Percentiles rank a stretch among this genome's conserved stretches.
Conservation (phyloP, 2,329 filamentous ascomycete species). For the Sordariomycetes sp. region DNA sequence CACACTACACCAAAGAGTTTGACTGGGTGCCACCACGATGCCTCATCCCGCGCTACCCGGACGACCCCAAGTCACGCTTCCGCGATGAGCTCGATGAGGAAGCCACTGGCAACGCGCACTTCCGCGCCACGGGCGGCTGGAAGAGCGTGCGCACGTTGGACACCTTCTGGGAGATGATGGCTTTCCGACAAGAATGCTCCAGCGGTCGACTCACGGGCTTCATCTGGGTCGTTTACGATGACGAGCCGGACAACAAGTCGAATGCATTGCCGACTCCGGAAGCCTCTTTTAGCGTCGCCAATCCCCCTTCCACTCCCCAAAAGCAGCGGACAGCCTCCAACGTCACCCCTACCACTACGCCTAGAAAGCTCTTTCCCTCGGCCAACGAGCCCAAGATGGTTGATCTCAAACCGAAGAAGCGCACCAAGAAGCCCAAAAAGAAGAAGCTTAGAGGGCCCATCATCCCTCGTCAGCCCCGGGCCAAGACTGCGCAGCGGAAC, state of each 20-base stretch:
- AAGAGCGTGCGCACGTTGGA: constrained; percentile 73
- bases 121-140: constrained; percentile 61
- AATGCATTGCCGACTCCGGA: constrained; percentile 14
- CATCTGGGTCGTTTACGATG: constrained; percentile 81
- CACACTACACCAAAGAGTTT: constrained; percentile 50
- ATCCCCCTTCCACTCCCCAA: constrained; percentile 4
- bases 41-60: constrained; percentile 82
- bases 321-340: constrained; percentile 5
- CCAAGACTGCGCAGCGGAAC: constrained; percentile 50
- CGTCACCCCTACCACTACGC: constrained; percentile 20
- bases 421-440: no score
- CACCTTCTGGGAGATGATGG: constrained; percentile 99
- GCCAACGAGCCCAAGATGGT: constrained; percentile 1
- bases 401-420: constrained; percentile 19
- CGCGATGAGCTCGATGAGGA: constrained; percentile 84
- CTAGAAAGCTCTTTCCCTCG: constrained; percentile 20
- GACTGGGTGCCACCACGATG: constrained; percentile 65
- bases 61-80: constrained; percentile 90
- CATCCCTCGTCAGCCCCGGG: constrained; percentile 50
- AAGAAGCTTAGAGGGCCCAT: constrained; percentile 50
- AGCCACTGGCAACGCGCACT: constrained; percentile 45
- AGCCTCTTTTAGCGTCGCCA: constrained; percentile 11
- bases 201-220: constrained; percentile 89
- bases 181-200: constrained; percentile 90
- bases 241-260: constrained; percentile 15